Percentiles rank a stretch among this genome's conserved stretches.
These are phyloP conservation scores for Dioscorea zingiberensis DNA, from an alignment of 106 monocot species.

Conservation along the genomic window DNA sequence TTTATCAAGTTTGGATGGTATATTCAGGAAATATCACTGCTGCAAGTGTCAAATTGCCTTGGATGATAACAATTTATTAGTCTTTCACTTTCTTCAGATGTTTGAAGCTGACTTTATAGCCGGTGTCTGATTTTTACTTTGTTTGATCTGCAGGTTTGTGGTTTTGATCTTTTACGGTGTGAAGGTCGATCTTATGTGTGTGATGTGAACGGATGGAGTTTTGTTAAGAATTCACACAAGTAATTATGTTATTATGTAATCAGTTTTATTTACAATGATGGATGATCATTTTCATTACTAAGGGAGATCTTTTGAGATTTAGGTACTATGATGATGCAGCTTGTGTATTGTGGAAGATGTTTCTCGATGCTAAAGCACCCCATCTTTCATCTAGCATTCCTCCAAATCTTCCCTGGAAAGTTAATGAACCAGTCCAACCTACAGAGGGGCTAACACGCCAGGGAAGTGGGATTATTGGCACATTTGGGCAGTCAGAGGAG, in stretches of 20 bases:
- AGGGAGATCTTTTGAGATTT: neutral
- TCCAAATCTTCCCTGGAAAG: conserved; percentile 94
- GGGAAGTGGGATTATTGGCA: conserved; percentile 88
- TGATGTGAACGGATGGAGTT: conserved; percentile 99
- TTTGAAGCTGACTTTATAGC: neutral
- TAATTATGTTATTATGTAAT: conserved; percentile 21
- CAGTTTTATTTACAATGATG: too few species aligned
- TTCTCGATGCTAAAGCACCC: conserved; percentile 98
- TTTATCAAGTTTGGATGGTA: too few species aligned
- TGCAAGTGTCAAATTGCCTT: too few species aligned
- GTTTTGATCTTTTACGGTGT: conserved; percentile 92
- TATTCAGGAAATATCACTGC: too few species aligned
- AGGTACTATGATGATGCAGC: conserved; percentile 99
- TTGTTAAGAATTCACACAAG: conserved; percentile 99
- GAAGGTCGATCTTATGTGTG: conserved; percentile 98
- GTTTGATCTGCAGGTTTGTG: conserved; percentile 68
- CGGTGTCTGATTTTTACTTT: neutral
- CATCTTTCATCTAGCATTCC: conserved; percentile 94
- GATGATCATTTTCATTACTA: too few species aligned
- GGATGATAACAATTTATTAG: too few species aligned
- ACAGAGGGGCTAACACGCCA: conserved; percentile 80
- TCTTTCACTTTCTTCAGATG: too few species aligned
- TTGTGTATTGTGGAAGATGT: conserved; percentile 92
- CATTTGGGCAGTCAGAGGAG: conserved; percentile 96
- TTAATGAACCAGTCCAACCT: conserved; percentile 67